Conservation (phyloP, 106 monocot genomes). For the Narthecium ossifragum region DNA sequence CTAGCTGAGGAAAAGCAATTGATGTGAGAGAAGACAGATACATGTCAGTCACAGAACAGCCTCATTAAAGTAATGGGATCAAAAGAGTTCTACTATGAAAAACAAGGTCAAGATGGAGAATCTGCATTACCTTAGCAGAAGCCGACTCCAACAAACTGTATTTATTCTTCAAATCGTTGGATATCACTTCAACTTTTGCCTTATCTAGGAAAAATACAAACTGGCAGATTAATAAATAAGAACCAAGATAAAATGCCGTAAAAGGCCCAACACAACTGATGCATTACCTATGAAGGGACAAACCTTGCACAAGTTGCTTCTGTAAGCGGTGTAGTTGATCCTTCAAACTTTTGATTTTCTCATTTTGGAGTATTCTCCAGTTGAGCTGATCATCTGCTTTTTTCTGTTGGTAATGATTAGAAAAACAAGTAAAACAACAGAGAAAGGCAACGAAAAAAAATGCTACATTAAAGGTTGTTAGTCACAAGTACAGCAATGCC, state of each 20-base stretch:
- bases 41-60: background rate
- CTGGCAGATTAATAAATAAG: background rate
- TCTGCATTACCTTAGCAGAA: constrained; percentile 27
- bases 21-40: background rate
- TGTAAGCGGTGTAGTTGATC: constrained; percentile 33
- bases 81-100: background rate
- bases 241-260: background rate
- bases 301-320: constrained; percentile 50
- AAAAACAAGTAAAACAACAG: background rate
- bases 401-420: constrained; percentile 20
- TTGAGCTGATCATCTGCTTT: constrained; percentile 46
- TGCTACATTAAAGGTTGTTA: background rate
- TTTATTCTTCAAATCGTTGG: constrained; percentile 40
- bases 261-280: background rate
- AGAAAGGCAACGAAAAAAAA: background rate
- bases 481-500: background rate
- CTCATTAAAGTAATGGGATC: background rate
- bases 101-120: background rate
- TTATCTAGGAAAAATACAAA: constrained; percentile 38
- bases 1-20: constrained; percentile 27
- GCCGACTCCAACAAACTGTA: constrained; percentile 30
- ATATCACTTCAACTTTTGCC: constrained; percentile 24
- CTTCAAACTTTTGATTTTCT: constrained; percentile 44
- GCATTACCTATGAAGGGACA: constrained; percentile 21
- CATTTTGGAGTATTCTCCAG: constrained; percentile 44